Conservation (phyloP, 257 asterid genomes). For the Salvia miltiorrhiza region DNA sequence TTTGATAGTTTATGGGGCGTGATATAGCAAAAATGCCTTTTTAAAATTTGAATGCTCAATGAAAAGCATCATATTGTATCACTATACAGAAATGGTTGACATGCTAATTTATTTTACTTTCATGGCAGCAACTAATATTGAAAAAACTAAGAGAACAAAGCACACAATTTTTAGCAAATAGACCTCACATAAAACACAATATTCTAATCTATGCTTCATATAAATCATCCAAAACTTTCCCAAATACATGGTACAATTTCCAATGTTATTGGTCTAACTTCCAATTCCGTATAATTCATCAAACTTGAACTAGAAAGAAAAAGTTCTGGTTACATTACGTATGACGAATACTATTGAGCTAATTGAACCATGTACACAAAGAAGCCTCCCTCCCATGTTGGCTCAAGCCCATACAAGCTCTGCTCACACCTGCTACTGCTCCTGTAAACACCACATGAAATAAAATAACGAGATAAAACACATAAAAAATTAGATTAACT, state of each 20-base stretch:
- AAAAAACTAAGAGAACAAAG: not conserved
- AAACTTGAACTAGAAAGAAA: not conserved
- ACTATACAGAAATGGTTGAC: not conserved
- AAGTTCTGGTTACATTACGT: not conserved
- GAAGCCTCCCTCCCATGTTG: constrained; percentile 17
- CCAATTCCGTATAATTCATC: not conserved
- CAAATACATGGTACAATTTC: constrained; percentile 16
- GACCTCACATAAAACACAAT: not conserved
- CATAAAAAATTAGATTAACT: too few species aligned
- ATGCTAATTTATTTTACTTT: not conserved
- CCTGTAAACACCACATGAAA: too few species aligned
- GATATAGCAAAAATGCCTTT: not conserved
- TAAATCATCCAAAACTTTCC: constrained; percentile 17
- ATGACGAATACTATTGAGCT: constrained; percentile 20
- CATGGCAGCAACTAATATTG: not conserved
- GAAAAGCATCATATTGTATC: not conserved
- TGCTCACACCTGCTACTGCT: constrained; percentile 56
- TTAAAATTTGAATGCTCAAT: not conserved
- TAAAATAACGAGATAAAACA: too few species aligned
- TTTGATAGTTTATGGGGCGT: too few species aligned
- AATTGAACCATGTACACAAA: constrained; percentile 38
- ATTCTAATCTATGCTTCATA: not conserved
- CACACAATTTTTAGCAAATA: not conserved
- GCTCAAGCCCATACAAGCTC: constrained; percentile 74
- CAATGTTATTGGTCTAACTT: not conserved